A percentile compares a stretch with the other conserved stretches of the same genome.
phyloP scores from a whole-genome alignment of 148 eudicot genomes.

The Salicornia ramosissima region DNA sequence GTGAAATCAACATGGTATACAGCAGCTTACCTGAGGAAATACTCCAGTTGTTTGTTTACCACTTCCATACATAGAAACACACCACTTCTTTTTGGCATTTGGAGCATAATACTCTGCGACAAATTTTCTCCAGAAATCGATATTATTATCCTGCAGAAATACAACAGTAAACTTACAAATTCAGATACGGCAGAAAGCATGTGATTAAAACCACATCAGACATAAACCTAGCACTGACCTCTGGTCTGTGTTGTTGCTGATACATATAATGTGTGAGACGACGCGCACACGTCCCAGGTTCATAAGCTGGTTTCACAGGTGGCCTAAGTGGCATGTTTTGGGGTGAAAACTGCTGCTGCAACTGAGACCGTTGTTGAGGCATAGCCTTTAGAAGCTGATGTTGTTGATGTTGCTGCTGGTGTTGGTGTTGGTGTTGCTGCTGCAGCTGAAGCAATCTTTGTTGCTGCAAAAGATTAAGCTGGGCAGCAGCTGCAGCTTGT shows the following conservation, averaged over 20 bases:
- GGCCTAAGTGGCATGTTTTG: constrained; percentile 76
- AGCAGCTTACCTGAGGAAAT: constrained; percentile 70
- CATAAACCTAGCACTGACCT: constrained; percentile 44
- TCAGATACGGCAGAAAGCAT: not conserved
- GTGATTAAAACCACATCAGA: not conserved
- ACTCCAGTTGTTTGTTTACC: constrained; percentile 94
- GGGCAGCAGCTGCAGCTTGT: constrained; percentile 66
- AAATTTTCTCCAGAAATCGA: constrained; percentile 93
- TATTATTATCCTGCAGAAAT: constrained; percentile 67
- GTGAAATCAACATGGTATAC: not conserved
- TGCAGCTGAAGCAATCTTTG: constrained; percentile 69
- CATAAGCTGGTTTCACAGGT: constrained; percentile 68
- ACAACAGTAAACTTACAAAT: not conserved
- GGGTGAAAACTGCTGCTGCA: constrained; percentile 55
- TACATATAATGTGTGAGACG: constrained; percentile 94
- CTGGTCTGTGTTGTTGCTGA: constrained; percentile 93
- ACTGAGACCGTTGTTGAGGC: constrained; percentile 68
- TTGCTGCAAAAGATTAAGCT: constrained; percentile 66
- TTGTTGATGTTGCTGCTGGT: constrained; percentile 59
- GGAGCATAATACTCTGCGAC: constrained; percentile 88
- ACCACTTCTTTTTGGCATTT: constrained; percentile 96
- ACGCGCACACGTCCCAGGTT: constrained; percentile 92
- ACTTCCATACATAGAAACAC: constrained; percentile 96
- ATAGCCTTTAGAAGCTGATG: constrained; percentile 66
- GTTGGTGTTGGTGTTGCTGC: constrained; percentile 60